These are phyloP conservation scores for Lepidium campestre DNA, from an alignment of 441 rosid species.

Conservation along the genomic window DNA sequence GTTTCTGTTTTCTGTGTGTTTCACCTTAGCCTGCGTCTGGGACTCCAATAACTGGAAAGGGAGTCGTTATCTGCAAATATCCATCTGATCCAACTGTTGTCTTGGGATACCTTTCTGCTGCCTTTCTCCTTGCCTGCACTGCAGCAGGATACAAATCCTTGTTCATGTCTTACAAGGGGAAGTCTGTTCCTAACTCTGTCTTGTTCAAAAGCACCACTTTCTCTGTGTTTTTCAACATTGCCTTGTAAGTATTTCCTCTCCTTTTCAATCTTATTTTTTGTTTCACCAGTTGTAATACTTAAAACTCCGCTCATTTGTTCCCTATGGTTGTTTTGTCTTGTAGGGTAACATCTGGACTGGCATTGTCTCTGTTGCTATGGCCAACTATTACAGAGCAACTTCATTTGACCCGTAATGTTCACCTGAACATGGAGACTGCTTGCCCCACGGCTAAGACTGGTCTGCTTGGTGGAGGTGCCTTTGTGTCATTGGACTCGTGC, in stretches of 20 bases:
- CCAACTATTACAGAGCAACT: constrained; percentile 83
- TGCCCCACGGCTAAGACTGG: constrained; percentile 98
- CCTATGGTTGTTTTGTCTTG: background rate
- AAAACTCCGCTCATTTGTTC: background rate
- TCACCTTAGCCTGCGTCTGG: constrained; percentile 67
- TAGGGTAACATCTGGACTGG: constrained; percentile 76
- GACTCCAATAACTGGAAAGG: constrained; percentile 64
- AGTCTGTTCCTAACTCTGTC: constrained; percentile 65
- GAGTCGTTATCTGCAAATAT: constrained; percentile 78
- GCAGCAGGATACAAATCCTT: constrained; percentile 59
- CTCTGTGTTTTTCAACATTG: constrained; percentile 73
- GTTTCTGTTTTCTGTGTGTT: background rate
- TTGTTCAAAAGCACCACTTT: constrained; percentile 61
- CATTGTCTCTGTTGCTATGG: constrained; percentile 60
- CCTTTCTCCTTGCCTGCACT: constrained; percentile 53
- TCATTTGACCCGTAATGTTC: constrained; percentile 61
- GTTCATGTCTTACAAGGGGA: constrained; percentile 85
- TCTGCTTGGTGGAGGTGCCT: constrained; percentile 91
- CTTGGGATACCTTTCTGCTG: constrained; percentile 68
- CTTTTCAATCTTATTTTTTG: background rate
- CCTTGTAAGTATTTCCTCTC: constrained; percentile 50
- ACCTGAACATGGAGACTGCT: constrained; percentile 35
- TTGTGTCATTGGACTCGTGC: constrained; percentile 89
- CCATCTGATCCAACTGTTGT: constrained; percentile 70
- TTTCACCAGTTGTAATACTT: background rate